These are phyloP conservation scores for Paracamarosporium sp. DNA, from an alignment of 2,329 filamentous ascomycete species.

Conservation along the genomic window DNA sequence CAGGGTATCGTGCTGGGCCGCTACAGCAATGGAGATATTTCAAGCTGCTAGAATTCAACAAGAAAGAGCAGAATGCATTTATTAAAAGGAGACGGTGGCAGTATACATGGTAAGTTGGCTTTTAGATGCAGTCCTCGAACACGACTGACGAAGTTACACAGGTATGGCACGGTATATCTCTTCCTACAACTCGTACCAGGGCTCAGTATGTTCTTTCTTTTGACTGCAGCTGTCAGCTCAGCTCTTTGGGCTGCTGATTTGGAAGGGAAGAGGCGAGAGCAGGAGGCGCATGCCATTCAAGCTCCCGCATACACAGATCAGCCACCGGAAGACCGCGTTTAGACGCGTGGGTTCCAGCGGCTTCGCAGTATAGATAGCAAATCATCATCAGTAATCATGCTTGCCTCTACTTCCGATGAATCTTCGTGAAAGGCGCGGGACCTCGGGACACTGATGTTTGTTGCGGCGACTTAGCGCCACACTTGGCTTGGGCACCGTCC, in stretches of 20 bases:
- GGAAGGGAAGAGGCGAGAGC: constrained; percentile 56
- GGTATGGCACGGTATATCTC: constrained; percentile 85
- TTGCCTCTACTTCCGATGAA: neutral
- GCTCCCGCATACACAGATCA: constrained; percentile 39
- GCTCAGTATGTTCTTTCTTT: constrained; percentile 90
- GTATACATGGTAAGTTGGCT: constrained; percentile 73
- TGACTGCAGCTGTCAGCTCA: constrained; percentile 84
- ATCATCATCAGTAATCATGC: constrained; percentile 9
- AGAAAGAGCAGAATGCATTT: constrained; percentile 74
- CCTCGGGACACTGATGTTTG: neutral
- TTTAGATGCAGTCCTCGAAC: neutral
- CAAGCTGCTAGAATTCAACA: constrained; percentile 75
- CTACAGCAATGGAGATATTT: constrained; percentile 93
- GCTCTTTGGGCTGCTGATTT: constrained; percentile 85
- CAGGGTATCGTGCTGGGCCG: constrained; percentile 85
- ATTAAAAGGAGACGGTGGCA: constrained; percentile 74
- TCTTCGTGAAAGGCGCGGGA: neutral
- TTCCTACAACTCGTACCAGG: constrained; percentile 86
- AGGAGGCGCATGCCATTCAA: constrained; percentile 26
- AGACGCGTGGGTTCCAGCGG: neutral
- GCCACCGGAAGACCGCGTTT: constrained; percentile 27
- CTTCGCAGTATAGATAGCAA: constrained; percentile 1
- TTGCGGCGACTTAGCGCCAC: neutral
- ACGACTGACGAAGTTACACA: constrained; percentile 39
- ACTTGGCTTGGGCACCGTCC: no score